Evolutionary conservation across 129 eudicot genomes (phyloP).

Genomic region (Arctium minus): DNA sequence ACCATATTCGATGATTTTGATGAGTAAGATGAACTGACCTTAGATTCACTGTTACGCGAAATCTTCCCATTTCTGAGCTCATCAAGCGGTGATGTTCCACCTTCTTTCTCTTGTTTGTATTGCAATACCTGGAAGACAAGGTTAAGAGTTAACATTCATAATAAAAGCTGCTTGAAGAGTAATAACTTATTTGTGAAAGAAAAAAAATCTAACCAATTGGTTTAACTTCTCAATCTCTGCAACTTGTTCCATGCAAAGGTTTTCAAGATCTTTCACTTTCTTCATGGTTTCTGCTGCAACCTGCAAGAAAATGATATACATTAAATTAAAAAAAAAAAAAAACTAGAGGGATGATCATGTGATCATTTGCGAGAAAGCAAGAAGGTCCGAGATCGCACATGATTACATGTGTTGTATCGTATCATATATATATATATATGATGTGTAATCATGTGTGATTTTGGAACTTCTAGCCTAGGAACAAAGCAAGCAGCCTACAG

Average conservation of each 20-base stretch:
- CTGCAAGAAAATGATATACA: slow-evolving; percentile 18
- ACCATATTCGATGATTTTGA: not conserved
- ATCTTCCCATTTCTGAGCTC: slow-evolving; percentile 31
- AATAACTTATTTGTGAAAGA: not conserved
- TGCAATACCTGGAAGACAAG: slow-evolving; percentile 54
- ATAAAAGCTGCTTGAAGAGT: not conserved
- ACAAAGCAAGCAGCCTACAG: too few species aligned
- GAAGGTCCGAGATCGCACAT: too few species aligned
- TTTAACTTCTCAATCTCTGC: slow-evolving; percentile 83
- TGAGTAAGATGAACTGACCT: slow-evolving; percentile 31
- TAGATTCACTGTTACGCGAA: slow-evolving; percentile 1
- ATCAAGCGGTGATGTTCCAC: slow-evolving; percentile 31
- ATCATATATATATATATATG: too few species aligned
- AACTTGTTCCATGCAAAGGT: slow-evolving; percentile 68
- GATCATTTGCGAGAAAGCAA: too few species aligned
- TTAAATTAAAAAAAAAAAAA: too few species aligned
- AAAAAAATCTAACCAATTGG: slow-evolving; percentile 42
- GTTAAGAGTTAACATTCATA: not conserved
- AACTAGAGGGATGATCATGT: too few species aligned
- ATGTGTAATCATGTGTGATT: too few species aligned
- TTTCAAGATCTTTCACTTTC: slow-evolving; percentile 68
- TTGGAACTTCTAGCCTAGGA: too few species aligned
- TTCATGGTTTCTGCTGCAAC: slow-evolving; percentile 39
- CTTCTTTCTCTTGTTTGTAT: slow-evolving; percentile 42
- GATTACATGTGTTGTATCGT: too few species aligned